Base-by-base conservation (phyloP, 768 basidiomycete species). In the Thelephora ganbajun region DNA sequence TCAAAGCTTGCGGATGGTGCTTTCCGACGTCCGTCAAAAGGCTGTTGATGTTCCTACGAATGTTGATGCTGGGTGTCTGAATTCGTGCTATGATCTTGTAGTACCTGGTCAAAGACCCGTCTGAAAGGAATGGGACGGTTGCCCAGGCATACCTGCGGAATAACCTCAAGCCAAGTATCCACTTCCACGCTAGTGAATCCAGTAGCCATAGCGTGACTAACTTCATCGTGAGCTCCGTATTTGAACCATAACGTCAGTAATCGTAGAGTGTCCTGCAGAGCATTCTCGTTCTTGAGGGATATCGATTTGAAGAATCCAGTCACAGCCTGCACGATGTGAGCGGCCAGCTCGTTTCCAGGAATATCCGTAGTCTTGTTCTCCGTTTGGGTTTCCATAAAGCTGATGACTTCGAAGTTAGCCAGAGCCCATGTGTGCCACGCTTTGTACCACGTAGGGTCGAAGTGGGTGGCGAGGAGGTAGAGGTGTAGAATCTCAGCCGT, bases 361-460 rank as follows among this genome's bases (percentile, higher is more conserved):
- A 83, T 59, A 47, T 85, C 82, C 9, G 67, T 62, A 18, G 69
- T 66, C 49, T 73, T 73, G 42, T 67, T 70, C 51, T 79, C 76
- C 30, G 63, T 66, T 56, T 79, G 79, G 37, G 66, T 73, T 60
- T 94, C 91, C 56, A 94, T 68, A 56, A 83, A 76, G 22, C 75
- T 72, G 51, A 98, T 80, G 52, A 97, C 89, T 48, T 97, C 91
- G 53, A 96, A 93, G 63, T 98, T 97, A 2, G 92, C 84, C 46
- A 98, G 69, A 2, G 96, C 94, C 91, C 92, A 99, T 0, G 90
- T 91, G 58, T 99, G 96, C 93, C 93, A 98, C 14, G 94, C 96
- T 61, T 99, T 97, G 65, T 97, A 97, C 96, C 96, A 99, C n/a
- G 74, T 71, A 3, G 84, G 78, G 61, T 98, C 94, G 53, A 88